Evolutionary conservation across 352 stramenopile genomes (phyloP).

Genomic region (Phytophthora crassamura): DNA sequence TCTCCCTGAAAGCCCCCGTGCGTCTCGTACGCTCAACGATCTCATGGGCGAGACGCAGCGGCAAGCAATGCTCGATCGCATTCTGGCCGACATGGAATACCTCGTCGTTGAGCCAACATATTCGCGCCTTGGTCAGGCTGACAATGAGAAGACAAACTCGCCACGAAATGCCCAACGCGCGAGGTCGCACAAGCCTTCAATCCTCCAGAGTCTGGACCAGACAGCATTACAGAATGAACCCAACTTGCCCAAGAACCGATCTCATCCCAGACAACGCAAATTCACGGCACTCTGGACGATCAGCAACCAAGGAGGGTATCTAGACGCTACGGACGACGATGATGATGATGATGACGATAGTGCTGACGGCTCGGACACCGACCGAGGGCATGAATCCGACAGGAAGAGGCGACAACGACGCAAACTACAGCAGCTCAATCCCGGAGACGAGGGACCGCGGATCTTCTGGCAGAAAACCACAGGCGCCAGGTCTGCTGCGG

Average conservation of each 20-base stretch:
- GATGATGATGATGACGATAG: conserved; percentile 21
- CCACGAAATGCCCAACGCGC: conserved; percentile 5
- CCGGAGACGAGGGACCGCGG: conserved; percentile 6
- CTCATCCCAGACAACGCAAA: conserved; percentile 45
- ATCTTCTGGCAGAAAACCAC: conserved; percentile 64
- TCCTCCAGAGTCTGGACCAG: no score
- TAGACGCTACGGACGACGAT: conserved; percentile 26
- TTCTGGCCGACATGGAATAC: conserved; percentile 74
- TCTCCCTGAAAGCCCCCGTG: conserved; percentile 14
- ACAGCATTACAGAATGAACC: conserved; percentile 14
- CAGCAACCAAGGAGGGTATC: conserved; percentile 5
- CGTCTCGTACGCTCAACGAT: conserved; percentile 48
- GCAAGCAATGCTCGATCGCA: conserved; percentile 61
- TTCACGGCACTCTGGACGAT: conserved; percentile 41
- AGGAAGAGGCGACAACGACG: conserved; percentile 34
- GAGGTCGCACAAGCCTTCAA: conserved; percentile 21
- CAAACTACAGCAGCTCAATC: conserved; percentile 29
- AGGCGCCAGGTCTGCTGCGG: conserved; percentile 42
- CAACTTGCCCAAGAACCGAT: conserved; percentile 4
- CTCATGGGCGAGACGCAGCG: conserved; percentile 70
- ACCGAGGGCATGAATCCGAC: conserved; percentile 7
- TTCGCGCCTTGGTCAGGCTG: conserved; percentile 30
- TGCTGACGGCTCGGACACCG: conserved; percentile 6
- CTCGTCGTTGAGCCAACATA: conserved; percentile 42
- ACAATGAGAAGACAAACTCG: conserved; percentile 2